phyloP scores from a whole-genome alignment of 2,329 filamentous ascomycete species.

The Cercospora brassicicola region DNA sequence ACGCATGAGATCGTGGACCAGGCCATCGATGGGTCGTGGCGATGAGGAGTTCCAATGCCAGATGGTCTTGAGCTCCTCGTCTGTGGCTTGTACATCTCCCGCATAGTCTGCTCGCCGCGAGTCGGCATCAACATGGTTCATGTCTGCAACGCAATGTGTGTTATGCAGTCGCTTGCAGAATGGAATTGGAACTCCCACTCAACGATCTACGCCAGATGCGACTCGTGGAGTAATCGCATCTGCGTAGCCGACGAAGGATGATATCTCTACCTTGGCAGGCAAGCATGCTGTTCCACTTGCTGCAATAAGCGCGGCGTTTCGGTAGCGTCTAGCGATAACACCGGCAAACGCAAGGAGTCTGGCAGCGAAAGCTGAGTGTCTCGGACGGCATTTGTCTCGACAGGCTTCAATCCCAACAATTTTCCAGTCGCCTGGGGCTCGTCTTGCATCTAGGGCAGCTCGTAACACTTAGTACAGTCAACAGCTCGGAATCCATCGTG shows the following conservation, averaged over 20 bases:
- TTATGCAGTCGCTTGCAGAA: neutral
- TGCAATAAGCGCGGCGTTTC: neutral
- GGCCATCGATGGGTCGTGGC: slow-evolving; percentile 18
- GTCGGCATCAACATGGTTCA: neutral
- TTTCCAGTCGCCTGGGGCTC: neutral
- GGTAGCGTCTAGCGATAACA: neutral
- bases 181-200: neutral
- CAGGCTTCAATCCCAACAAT: neutral
- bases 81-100: neutral
- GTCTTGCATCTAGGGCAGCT: neutral
- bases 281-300: neutral
- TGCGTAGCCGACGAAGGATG: neutral
- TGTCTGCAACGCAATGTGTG: neutral
- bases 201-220: neutral
- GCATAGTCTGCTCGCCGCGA: neutral
- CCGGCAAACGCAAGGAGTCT: neutral
- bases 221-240: neutral
- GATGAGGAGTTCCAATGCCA: slow-evolving; percentile 25
- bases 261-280: neutral
- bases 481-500: neutral
- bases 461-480: neutral
- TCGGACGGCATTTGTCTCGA: neutral
- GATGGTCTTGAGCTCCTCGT: slow-evolving; percentile 21
- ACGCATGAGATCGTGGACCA: slow-evolving; percentile 30
- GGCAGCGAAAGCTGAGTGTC: neutral